Evolutionary conservation across 371 early-diverging fungal species (phyloP), one percentile per base, ranked within the genome.

Genomic region (Actinomucor elegans): DNA sequence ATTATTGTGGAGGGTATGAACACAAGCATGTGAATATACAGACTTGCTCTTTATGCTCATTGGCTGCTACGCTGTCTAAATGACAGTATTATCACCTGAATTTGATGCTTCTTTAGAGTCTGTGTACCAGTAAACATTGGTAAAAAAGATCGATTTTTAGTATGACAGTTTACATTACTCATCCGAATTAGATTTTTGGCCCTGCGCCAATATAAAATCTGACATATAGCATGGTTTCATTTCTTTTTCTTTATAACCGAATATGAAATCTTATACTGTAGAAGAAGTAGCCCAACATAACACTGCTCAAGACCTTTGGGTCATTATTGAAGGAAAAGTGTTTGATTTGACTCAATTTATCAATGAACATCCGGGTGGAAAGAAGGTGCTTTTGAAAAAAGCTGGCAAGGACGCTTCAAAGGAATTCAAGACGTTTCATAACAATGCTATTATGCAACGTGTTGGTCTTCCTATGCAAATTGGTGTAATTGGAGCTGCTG

Each of bases 381-480:
- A 81, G 59, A 83, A 91, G 67, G 82, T 92, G 37, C 65, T 92
- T 5, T 51, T 90, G 29, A 90, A 89, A 67, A 87, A 86, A 27
- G 92, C 89, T 27, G 97, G 97, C 33, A 81, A 70, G 12, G 94
- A 96, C 65, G 94, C 94, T 28, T 79, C 91, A 23, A 90, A 92
- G 67, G 89, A 92, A 69, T 96, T 96, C 67, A 87, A 91, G 47
- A 78, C 86, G 40, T 91, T 94, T 67, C 94, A 96, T 71, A 86
- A 85, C 27, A 56, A 55, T 24, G 35, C 76, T 28, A 76, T 86
- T 20, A 73, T 87, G 51, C 78, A 83, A 55, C 75, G 82, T 46
- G 69, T 81, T n/a, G 80, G 82, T 23, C 62, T 76, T 20, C 69
- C 79, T 11, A 73, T 84, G 53, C 73, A 74, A 58, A 81, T 87